Percentiles rank a stretch among this genome's conserved stretches.
These are phyloP conservation scores for Chrysoporthe cubensis DNA, from an alignment of 2,329 filamentous ascomycete genomes.

Conservation along the genomic window DNA sequence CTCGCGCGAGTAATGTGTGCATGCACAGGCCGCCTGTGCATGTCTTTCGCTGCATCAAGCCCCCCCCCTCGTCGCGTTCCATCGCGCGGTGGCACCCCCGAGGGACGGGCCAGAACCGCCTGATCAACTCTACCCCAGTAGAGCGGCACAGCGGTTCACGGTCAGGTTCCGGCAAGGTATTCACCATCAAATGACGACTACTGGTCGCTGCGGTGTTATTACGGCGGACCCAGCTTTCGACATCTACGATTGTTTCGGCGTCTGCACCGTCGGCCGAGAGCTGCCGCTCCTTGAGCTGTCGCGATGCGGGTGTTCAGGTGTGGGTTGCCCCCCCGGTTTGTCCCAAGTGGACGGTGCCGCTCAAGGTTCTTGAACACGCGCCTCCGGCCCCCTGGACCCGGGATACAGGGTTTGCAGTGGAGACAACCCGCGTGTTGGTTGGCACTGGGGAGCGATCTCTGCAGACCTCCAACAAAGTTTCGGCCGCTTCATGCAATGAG, in stretches of 20 bases:
- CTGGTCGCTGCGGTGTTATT: conserved; percentile 8
- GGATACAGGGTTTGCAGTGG: conserved; percentile 1
- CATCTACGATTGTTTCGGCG: neutral
- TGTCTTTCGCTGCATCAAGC: neutral
- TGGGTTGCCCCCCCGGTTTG: neutral
- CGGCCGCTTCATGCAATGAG: conserved; percentile 1
- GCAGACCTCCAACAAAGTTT: conserved; percentile 1
- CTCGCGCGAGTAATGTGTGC: neutral
- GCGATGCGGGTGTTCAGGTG: neutral
- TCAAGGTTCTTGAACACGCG: conserved; percentile 14
- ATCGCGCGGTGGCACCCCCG: neutral
- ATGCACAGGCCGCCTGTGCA: neutral
- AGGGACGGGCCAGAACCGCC: neutral
- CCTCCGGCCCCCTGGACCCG: conserved; percentile 6
- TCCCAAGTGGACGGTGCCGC: conserved; percentile 8
- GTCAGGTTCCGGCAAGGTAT: neutral
- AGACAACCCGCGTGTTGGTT: neutral
- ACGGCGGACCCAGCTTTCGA: conserved; percentile 1
- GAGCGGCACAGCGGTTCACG: neutral
- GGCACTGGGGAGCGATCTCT: neutral
- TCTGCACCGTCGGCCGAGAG: conserved; percentile 1
- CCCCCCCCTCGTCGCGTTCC: conserved; percentile 4
- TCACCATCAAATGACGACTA: neutral
- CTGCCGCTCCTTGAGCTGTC: neutral
- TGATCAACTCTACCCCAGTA: neutral